Evolutionary conservation across 371 early-diverging fungal species (phyloP).

Genomic region (Catenaria anguillulae): DNA sequence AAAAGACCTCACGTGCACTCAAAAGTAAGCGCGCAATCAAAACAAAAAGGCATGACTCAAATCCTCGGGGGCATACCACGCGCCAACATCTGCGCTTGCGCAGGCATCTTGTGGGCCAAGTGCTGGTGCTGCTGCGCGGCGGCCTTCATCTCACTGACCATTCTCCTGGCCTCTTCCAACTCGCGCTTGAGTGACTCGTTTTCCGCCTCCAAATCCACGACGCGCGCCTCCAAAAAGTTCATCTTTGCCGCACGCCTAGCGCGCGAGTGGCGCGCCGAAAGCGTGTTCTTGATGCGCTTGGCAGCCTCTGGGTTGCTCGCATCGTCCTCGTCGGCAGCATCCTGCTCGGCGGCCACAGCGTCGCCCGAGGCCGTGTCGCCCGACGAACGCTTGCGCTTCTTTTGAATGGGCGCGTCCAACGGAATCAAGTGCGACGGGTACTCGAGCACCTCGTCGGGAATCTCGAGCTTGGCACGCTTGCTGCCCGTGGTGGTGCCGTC

Average conservation of each 20-base stretch:
- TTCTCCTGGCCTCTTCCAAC: background rate
- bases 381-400: conserved; percentile 4
- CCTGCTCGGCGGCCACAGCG: background rate
- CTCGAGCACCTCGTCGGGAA: background rate
- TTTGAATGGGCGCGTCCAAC: conserved; percentile 4
- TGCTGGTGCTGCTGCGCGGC: too few species aligned
- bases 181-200: background rate
- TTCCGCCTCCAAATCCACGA: conserved; percentile 1
- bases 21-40: too few species aligned
- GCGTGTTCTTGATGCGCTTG: conserved; percentile 6
- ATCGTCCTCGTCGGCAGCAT: background rate
- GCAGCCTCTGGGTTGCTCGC: background rate
- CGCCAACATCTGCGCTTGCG: too few species aligned
- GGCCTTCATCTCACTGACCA: too few species aligned
- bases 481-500: too few species aligned
- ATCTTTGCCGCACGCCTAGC: conserved; percentile 1
- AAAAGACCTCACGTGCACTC: too few species aligned
- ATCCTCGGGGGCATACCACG: too few species aligned
- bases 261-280: conserved; percentile 6
- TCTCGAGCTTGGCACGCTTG: background rate
- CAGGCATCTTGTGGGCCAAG: too few species aligned
- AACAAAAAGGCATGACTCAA: too few species aligned
- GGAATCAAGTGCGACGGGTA: conserved; percentile 6
- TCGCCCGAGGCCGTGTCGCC: background rate
- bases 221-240: background rate